These are phyloP conservation scores for Thalassiosira profunda DNA, from an alignment of 108 stramenopile species.

Conservation along the genomic window DNA sequence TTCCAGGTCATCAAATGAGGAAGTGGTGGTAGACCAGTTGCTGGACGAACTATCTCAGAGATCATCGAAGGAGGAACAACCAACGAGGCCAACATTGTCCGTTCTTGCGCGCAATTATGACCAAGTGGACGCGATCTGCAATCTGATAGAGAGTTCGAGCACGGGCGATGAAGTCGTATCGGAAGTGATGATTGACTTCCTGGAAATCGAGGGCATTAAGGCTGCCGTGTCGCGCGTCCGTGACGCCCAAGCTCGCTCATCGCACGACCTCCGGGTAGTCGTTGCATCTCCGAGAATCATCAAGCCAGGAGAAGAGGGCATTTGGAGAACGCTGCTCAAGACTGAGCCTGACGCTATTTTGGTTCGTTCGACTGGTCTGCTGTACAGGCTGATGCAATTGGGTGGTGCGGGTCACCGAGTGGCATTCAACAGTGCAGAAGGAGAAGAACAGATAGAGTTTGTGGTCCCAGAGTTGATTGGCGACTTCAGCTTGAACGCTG, in stretches of 20 bases:
- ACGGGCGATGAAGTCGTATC: constrained; percentile 8
- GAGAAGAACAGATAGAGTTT: constrained; percentile 37
- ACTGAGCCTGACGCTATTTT: constrained; percentile 69
- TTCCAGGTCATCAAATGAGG: background rate
- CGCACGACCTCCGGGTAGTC: constrained; percentile 31
- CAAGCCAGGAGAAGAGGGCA: constrained; percentile 76
- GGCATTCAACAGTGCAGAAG: constrained; percentile 26
- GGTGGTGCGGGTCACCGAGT: constrained; percentile 48
- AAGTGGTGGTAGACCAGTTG: constrained; percentile 23
- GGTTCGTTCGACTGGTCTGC: constrained; percentile 65
- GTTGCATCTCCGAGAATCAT: constrained; percentile 78
- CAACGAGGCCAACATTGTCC: constrained; percentile 19
- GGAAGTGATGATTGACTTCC: constrained; percentile 81
- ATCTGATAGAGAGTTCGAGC: constrained; percentile 45
- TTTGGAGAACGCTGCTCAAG: constrained; percentile 64
- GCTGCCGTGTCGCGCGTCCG: constrained; percentile 61
- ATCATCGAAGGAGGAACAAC: background rate
- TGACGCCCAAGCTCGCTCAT: constrained; percentile 17
- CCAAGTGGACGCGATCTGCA: constrained; percentile 62
- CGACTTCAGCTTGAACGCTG: constrained; percentile 78
- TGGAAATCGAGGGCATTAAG: constrained; percentile 73
- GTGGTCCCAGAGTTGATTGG: constrained; percentile 69
- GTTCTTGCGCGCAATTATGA: constrained; percentile 62
- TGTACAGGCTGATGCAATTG: constrained; percentile 54
- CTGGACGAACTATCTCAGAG: constrained; percentile 9